Conservation (phyloP, 495 filamentous ascomycete species). For the Penicillium parvum region DNA sequence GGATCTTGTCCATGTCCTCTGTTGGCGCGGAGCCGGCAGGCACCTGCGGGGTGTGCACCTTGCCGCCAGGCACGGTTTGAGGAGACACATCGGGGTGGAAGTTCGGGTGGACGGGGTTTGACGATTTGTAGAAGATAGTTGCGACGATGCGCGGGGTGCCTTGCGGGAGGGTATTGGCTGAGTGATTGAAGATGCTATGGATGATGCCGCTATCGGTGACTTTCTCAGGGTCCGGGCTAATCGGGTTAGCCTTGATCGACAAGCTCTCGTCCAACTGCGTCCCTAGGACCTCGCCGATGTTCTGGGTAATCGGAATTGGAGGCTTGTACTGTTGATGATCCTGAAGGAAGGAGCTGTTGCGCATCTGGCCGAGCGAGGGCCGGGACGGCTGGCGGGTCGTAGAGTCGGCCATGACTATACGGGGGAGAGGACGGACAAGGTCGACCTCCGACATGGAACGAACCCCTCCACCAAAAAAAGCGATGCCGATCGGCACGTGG, state of each 20-base stretch:
- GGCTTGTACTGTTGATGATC: slow-evolving; percentile 75
- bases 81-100: slow-evolving; percentile 38
- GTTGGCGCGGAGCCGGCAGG: slow-evolving; percentile 57
- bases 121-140: slow-evolving; percentile 46
- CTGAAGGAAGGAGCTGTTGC: slow-evolving; percentile 64
- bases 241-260: slow-evolving; percentile 35
- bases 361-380: slow-evolving; percentile 47
- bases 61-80: slow-evolving; percentile 20
- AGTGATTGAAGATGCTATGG: slow-evolving; percentile 42
- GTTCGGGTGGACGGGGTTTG: slow-evolving; percentile 39
- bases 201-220: slow-evolving; percentile 43
- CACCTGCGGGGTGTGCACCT: slow-evolving; percentile 37
- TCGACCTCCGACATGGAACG: not conserved
- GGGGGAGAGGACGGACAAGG: not conserved
- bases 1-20: slow-evolving; percentile 62
- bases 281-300: slow-evolving; percentile 41
- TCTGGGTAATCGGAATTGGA: slow-evolving; percentile 39
- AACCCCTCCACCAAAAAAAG: slow-evolving; percentile 7
- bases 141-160: slow-evolving; percentile 42
- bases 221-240: slow-evolving; percentile 41
- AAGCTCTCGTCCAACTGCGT: slow-evolving; percentile 22
- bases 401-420: slow-evolving; percentile 28
- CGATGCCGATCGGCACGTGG: slow-evolving; percentile 18
- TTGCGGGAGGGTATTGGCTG: slow-evolving; percentile 32
- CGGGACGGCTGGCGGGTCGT: slow-evolving; percentile 37